A percentile compares a stretch with the other conserved stretches of the same genome.
phyloP scores from a whole-genome alignment of 2,329 filamentous ascomycete genomes.

The Trichophyton simii region DNA sequence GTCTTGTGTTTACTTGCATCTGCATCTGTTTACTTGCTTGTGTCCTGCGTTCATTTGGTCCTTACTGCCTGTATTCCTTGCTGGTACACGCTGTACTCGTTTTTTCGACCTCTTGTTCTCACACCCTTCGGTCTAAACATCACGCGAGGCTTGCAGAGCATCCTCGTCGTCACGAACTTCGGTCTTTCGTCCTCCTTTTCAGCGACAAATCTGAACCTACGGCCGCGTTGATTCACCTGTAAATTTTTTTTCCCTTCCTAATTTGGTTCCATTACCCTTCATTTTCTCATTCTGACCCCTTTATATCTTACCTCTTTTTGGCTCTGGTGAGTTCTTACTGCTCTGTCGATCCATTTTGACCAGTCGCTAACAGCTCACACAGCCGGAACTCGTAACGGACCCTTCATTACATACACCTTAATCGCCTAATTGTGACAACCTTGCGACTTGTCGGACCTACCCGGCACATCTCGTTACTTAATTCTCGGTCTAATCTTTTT shows the following conservation, averaged over 20 bases:
- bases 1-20: background rate
- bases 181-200: background rate
- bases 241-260: background rate
- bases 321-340: background rate
- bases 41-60: background rate
- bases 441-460: constrained; percentile 1
- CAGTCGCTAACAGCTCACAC: background rate
- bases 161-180: background rate
- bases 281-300: background rate
- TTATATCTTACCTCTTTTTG: background rate
- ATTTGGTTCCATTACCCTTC: background rate
- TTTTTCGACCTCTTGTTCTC: background rate
- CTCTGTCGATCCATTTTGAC: background rate
- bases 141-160: background rate
- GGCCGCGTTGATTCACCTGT: background rate
- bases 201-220: background rate
- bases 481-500: background rate
- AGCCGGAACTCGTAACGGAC: background rate
- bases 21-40: background rate
- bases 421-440: constrained; percentile 1
- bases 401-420: constrained; percentile 3
- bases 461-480: background rate
- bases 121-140: background rate
- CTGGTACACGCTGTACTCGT: background rate
- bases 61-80: background rate